Evolutionary conservation across 495 filamentous ascomycete genomes (phyloP), one percentile per base, ranked within the genome.

Genomic region (Cercophora scortea): DNA sequence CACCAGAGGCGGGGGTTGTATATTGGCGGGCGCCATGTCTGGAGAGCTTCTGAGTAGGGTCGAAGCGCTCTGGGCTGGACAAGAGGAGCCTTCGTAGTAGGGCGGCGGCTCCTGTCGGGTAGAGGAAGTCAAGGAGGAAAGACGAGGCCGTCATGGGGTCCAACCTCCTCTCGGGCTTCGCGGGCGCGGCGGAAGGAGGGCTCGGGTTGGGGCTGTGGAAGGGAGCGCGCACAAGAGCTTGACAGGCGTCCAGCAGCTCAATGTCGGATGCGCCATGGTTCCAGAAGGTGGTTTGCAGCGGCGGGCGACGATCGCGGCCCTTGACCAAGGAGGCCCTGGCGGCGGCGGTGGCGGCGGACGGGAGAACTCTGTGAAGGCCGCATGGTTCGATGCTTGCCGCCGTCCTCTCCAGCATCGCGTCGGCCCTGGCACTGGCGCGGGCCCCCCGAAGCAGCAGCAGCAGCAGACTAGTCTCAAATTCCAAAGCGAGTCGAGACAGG

Each of bases 381-480:
- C 84, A 87, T 73, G 80, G 81, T 79, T 90, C 82, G 69, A 90
- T 78, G 74, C 81, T 86, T 73, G 80, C 79, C 53, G 82, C 81
- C 50, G 85, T 86, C 67, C 84, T 85, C 85, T 94, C 88, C 70
- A 92, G 85, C 89, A 94, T 94, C 63, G 75, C 61, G 61, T 51
- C 47, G 44, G 48, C 17, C 25, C 25, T 25, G 25, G 25, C 25
- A 5, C 25, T 25, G 25, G 25, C 25, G 25, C 25, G 2, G 25
- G 25, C 25, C 25, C 25, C 25, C n/a, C n/a, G n/a, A n/a, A 25
- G 25, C n/a, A n/a, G n/a, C n/a, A n/a, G n/a, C n/a, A 25, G 25
- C 25, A 25, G 25, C 25, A 25, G 25, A 25, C 25, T 25, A 25
- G 5, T 25, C 25, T 25, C 25, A 25, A 5, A 25, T 25, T 25